Evolutionary conservation across 805 yeast genomes (phyloP).

Genomic region (Candida argentea): DNA sequence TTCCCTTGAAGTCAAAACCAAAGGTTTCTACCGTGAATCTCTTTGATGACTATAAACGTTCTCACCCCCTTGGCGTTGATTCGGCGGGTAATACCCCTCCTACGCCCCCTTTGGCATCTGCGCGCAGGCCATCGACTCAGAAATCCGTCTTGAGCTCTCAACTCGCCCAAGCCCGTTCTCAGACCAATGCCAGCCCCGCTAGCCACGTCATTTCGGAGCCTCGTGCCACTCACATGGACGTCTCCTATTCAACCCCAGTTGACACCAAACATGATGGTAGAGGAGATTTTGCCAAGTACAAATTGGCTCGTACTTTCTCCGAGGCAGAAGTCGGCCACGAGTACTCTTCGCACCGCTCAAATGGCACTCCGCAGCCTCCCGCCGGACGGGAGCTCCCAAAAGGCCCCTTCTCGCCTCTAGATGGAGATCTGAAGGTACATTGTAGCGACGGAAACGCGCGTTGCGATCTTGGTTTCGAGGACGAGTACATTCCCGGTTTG

Average conservation of each 20-base stretch:
- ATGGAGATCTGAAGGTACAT: neutral
- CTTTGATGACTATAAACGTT: conserved; percentile 10
- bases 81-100: neutral
- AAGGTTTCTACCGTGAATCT: conserved; percentile 27
- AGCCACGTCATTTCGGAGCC: neutral
- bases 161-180: neutral
- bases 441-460: conserved; percentile 9
- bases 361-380: conserved; percentile 6
- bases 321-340: conserved; percentile 38
- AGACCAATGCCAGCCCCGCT: neutral
- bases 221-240: conserved; percentile 1
- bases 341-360: conserved; percentile 4
- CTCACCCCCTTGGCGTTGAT: neutral
- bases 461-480: conserved; percentile 44
- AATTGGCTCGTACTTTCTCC: conserved; percentile 46
- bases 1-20: conserved; percentile 30
- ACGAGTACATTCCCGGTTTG: conserved; percentile 69
- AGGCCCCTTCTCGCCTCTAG: conserved; percentile 5
- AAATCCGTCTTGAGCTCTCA: neutral
- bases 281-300: neutral
- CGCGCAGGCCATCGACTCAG: no score
- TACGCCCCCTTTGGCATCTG: conserved; percentile 1
- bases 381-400: conserved; percentile 2
- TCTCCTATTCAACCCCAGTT: no score
- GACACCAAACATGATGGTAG: neutral